Percentiles rank a stretch among this genome's conserved stretches.
These are phyloP conservation scores for Gnaphalium uliginosum DNA, from an alignment of 129 eudicot genomes.

Conservation along the genomic window DNA sequence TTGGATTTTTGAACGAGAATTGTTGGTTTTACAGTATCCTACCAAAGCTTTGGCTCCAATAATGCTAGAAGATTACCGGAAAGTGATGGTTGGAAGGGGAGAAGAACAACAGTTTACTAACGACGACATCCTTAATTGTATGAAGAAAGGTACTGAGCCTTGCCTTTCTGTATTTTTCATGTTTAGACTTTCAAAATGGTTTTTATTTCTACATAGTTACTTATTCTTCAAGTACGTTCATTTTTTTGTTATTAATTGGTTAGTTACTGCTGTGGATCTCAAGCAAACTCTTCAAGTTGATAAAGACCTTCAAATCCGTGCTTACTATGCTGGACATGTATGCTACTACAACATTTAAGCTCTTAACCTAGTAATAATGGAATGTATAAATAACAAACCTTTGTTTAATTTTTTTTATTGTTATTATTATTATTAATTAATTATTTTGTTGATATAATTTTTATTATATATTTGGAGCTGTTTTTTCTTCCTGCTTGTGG, in stretches of 20 bases:
- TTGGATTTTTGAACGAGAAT: neutral
- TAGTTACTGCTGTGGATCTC: conserved; percentile 84
- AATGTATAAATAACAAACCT: too few relatives aligned
- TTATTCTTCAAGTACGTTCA: neutral
- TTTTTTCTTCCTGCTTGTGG: too few relatives aligned
- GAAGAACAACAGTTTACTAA: conserved; percentile 75
- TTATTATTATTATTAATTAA: too few relatives aligned
- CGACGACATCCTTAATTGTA: conserved; percentile 67
- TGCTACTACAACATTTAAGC: conserved; percentile 32
- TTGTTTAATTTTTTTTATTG: too few relatives aligned
- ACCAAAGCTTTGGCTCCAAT: conserved; percentile 93
- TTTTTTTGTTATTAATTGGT: neutral
- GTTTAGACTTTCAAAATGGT: neutral
- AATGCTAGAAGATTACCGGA: conserved; percentile 87
- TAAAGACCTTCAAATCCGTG: conserved; percentile 84
- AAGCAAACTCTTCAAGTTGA: conserved; percentile 93
- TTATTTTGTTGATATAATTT: neutral
- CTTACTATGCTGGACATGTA: conserved; percentile 98
- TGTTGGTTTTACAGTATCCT: conserved; percentile 60
- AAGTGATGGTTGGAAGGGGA: conserved; percentile 87
- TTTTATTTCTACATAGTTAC: neutral
- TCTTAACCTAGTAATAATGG: conserved; percentile 1
- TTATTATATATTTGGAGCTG: too few relatives aligned
- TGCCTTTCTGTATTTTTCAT: conserved; percentile 13
- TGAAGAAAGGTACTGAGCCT: conserved; percentile 68